A percentile compares a stretch with the other conserved stretches of the same genome.
phyloP scores from a whole-genome alignment of 805 yeast species.

The Clavispora vitiphila region DNA sequence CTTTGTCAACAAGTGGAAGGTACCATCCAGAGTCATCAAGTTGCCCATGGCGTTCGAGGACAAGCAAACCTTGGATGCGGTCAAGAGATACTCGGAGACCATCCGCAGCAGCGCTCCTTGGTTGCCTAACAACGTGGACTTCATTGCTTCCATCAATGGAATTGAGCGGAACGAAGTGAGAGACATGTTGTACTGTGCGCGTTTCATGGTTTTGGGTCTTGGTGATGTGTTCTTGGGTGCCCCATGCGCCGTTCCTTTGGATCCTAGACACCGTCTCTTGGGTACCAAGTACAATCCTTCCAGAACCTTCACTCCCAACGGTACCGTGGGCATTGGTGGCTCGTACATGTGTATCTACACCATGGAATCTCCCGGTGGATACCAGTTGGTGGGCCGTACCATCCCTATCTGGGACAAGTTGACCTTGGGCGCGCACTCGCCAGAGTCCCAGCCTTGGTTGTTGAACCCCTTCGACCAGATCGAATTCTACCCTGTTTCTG shows the following conservation, averaged over 20 bases:
- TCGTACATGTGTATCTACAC: slow-evolving; percentile 98
- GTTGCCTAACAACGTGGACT: slow-evolving; percentile 97
- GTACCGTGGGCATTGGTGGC: slow-evolving; percentile 97
- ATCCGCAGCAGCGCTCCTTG: slow-evolving; percentile 92
- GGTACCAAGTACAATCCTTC: slow-evolving; percentile 97
- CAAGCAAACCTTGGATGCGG: slow-evolving; percentile 81
- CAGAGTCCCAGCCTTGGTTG: slow-evolving; percentile 73
- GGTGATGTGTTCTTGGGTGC: slow-evolving; percentile 98
- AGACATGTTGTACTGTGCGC: slow-evolving; percentile 82
- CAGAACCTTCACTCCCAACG: slow-evolving; percentile 92
- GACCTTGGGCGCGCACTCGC: slow-evolving; percentile 61
- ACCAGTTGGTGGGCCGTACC: slow-evolving; percentile 93
- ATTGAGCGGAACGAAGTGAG: slow-evolving; percentile 70
- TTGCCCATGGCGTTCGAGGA: slow-evolving; percentile 98
- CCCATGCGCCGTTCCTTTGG: slow-evolving; percentile 97
- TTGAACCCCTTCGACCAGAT: slow-evolving; percentile 90
- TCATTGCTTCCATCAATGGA: slow-evolving; percentile 84
- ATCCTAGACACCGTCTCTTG: slow-evolving; percentile 88
- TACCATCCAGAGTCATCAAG: slow-evolving; percentile 74
- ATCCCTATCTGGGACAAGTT: slow-evolving; percentile 97
- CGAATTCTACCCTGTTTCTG: slow-evolving; percentile 88
- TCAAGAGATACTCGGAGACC: slow-evolving; percentile 86
- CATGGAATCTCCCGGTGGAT: slow-evolving; percentile 98
- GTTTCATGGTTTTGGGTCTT: slow-evolving; percentile 87
- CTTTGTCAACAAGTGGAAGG: slow-evolving; percentile 76